phyloP scores from a whole-genome alignment of 768 basidiomycete species.

The Suillus americanus region DNA sequence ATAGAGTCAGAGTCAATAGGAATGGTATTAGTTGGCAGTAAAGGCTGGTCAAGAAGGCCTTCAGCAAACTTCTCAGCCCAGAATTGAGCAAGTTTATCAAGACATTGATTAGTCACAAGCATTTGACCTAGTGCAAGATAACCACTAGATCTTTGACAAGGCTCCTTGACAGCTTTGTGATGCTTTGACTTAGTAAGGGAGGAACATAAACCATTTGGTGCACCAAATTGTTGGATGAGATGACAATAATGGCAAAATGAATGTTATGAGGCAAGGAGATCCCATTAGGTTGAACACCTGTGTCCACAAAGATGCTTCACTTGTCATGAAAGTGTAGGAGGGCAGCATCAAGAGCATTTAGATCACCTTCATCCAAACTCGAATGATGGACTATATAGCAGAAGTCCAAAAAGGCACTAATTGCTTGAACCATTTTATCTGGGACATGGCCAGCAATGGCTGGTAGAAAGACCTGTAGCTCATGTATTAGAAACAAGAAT shows the following conservation, averaged over 20 bases:
- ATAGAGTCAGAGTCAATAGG: neutral
- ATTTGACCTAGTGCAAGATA: conserved; percentile 25
- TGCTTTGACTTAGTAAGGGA: conserved; percentile 37
- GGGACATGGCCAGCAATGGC: conserved; percentile 34
- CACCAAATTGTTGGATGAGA: conserved; percentile 27
- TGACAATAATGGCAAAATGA: conserved; percentile 28
- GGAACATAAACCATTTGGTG: conserved; percentile 35
- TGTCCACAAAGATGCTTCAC: conserved; percentile 10
- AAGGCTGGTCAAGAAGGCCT: conserved; percentile 1
- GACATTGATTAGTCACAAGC: conserved; percentile 3
- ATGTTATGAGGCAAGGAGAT: conserved; percentile 30
- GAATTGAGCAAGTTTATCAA: conserved; percentile 5
- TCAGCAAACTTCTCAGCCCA: neutral
- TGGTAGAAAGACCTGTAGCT: conserved; percentile 29
- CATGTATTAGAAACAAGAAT: neutral
- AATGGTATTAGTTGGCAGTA: conserved; percentile 1
- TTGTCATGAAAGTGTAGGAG: conserved; percentile 3
- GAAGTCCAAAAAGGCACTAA: conserved; percentile 30
- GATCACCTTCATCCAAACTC: conserved; percentile 10
- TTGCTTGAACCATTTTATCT: conserved; percentile 22
- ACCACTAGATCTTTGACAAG: conserved; percentile 29
- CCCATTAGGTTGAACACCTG: conserved; percentile 11
- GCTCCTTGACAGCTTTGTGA: conserved; percentile 35
- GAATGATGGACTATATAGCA: conserved; percentile 23
- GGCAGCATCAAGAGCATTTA: conserved; percentile 9